A percentile compares a stretch with the other conserved stretches of the same genome.
phyloP scores from a whole-genome alignment of 257 asterid species.

The Ocimum tenuiflorum region DNA sequence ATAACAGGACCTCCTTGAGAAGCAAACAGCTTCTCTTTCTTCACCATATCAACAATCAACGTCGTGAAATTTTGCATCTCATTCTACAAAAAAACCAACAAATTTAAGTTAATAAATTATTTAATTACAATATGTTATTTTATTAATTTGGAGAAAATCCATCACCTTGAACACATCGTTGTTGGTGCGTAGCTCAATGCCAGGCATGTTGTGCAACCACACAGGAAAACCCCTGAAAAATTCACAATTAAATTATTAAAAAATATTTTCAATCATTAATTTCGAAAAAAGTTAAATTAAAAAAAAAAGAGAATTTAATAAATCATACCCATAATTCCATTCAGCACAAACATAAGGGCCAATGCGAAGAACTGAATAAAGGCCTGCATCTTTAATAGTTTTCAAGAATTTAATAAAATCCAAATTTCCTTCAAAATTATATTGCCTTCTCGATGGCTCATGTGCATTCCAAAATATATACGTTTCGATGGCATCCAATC shows the following conservation, averaged over 20 bases:
- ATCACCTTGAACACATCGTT: slow-evolving; percentile 31
- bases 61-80: slow-evolving; percentile 65
- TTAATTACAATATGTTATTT: no score
- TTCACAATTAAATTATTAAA: no score
- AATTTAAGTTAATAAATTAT: not conserved
- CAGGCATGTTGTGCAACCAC: slow-evolving; percentile 57
- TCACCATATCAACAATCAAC: slow-evolving; percentile 50
- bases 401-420: slow-evolving; percentile 53
- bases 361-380: slow-evolving; percentile 53
- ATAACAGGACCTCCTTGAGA: slow-evolving; percentile 81
- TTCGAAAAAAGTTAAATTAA: not conserved
- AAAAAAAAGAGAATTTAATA: not conserved
- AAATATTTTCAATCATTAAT: not conserved
- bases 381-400: slow-evolving; percentile 44
- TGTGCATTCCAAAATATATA: slow-evolving; percentile 75
- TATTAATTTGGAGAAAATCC: not conserved
- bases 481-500: slow-evolving; percentile 59
- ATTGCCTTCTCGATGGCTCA: slow-evolving; percentile 49
- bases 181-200: slow-evolving; percentile 42
- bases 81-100: slow-evolving; percentile 23
- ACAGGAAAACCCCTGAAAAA: slow-evolving; percentile 53
- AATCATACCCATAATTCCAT: slow-evolving; percentile 61
- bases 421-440: slow-evolving; percentile 48
- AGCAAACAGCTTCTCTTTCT: slow-evolving; percentile 57
- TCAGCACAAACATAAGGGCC: slow-evolving; percentile 84